These are phyloP conservation scores for Pythium scleroteichum DNA, from an alignment of 352 stramenopile genomes.

Conservation along the genomic window DNA sequence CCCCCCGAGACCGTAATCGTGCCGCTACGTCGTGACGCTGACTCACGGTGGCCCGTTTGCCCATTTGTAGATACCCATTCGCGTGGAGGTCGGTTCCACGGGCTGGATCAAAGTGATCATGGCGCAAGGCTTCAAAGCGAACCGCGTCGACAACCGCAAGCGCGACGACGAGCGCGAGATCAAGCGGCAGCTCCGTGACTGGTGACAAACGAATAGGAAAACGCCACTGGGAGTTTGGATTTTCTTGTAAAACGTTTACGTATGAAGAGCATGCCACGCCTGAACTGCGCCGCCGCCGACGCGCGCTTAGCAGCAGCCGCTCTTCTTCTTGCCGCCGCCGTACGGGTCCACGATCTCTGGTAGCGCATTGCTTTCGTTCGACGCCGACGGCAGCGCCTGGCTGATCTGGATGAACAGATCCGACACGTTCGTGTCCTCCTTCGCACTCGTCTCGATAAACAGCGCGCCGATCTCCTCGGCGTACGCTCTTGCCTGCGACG, in stretches of 20 bases:
- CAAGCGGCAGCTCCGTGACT: slow-evolving; percentile 77
- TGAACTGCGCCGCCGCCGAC: no score
- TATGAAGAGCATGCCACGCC: not conserved
- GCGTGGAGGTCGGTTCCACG: slow-evolving; percentile 71
- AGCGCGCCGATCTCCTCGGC: slow-evolving; percentile 92
- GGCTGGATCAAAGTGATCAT: slow-evolving; percentile 87
- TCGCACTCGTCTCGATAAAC: slow-evolving; percentile 94
- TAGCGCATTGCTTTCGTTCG: slow-evolving; percentile 77
- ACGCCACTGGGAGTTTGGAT: not conserved
- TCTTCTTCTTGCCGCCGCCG: slow-evolving; percentile 82
- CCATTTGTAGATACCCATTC: slow-evolving; percentile 67
- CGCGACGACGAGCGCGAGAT: slow-evolving; percentile 74
- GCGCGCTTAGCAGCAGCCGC: slow-evolving; percentile 80
- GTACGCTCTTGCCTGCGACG: slow-evolving; percentile 85
- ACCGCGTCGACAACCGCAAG: slow-evolving; percentile 71
- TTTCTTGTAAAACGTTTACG: not conserved
- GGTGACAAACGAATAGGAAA: slow-evolving; percentile 28
- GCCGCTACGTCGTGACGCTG: not conserved
- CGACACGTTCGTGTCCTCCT: slow-evolving; percentile 93
- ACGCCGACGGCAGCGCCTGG: slow-evolving; percentile 70
- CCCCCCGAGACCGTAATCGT: not conserved
- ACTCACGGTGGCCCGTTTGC: not conserved
- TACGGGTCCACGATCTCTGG: slow-evolving; percentile 88
- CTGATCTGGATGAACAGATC: slow-evolving; percentile 93
- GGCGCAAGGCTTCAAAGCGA: slow-evolving; percentile 65